Conservation (phyloP, 2,329 filamentous ascomycete species). For the Shiraia bambusicola region DNA sequence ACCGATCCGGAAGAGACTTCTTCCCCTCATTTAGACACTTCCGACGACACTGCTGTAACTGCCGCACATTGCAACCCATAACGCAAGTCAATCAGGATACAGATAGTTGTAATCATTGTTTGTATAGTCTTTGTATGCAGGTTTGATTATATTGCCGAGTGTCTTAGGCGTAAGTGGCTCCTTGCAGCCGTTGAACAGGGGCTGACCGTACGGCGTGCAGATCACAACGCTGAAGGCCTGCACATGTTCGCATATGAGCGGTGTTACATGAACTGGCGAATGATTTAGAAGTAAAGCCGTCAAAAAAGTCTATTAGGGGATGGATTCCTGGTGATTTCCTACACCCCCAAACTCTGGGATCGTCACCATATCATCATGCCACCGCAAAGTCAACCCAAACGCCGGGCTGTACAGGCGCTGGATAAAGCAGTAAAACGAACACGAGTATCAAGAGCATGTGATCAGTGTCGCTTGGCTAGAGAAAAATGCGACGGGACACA, state of each 20-base stretch:
- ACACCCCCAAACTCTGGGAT: too few relatives aligned
- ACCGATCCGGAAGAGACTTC: conserved; percentile 3
- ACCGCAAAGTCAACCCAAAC: conserved; percentile 28
- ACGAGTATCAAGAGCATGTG: conserved; percentile 68
- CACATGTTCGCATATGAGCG: too few relatives aligned
- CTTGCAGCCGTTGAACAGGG: too few relatives aligned
- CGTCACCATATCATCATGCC: conserved; percentile 20
- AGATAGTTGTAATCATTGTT: background rate
- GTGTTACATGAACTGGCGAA: too few relatives aligned
- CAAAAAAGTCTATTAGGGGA: conserved; percentile 3
- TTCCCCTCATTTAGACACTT: background rate
- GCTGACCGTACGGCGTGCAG: too few relatives aligned
- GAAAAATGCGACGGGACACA: conserved; percentile 73
- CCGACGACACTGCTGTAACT: background rate
- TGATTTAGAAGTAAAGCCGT: background rate
- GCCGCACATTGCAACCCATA: background rate
- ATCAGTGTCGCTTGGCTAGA: conserved; percentile 66
- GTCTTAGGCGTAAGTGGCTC: too few relatives aligned
- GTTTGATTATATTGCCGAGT: background rate
- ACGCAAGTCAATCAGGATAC: background rate
- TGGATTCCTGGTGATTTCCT: background rate
- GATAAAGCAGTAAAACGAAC: conserved; percentile 53
- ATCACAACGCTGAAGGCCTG: too few relatives aligned
- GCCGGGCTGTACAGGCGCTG: conserved; percentile 21
- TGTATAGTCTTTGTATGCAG: too few relatives aligned